Evolutionary conservation across 208 protist genomes (phyloP), one percentile per base, ranked within the genome.

Genomic region (Acanthamoeba castellanii): DNA sequence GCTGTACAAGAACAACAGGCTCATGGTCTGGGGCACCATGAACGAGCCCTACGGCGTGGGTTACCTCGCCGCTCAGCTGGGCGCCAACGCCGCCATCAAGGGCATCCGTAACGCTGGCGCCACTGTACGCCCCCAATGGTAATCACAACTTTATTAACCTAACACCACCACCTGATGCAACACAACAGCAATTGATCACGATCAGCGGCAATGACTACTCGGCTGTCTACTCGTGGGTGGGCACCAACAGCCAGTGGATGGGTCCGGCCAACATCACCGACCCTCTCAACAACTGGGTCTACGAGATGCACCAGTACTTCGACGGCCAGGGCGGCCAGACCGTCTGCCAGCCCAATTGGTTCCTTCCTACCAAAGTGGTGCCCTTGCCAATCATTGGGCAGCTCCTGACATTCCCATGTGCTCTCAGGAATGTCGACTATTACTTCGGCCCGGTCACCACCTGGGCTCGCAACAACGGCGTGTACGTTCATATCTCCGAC

Each of bases 271-370:
- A 88, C 81, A 88, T 88, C 52, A 88, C 81, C 14, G 81, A 88
- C 18, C 81, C 81, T 11, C 34, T 88, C 30, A 64, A 64, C 81
- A 88, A 88, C 81, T 88, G 30, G 20, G 18, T 66, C 2, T 66
- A 66, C 9, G 81, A 88, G 50, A 88, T 88, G 81, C 50, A 57
- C 16, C 81, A 88, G 50, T 88, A 45, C 81, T 88, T 88, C 13
- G 81, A 88, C 30, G 52, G 52, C 52, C 22, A 34, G n/a, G 52
- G 81, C n/a, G 81, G 81, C 27, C 3, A 3, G 4, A 45, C 81
- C 81, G 81, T 88, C n/a, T 88, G 81, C 81, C 1, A 88, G 25
- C 81, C 81, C 59, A 22, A 22, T 22, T 59, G 55, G 55, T 25
- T n/a, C n/a, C n/a, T n/a, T n/a, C n/a, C n/a, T n/a, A n/a, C n/a